These are phyloP conservation scores for Capsicum pubescens DNA, from an alignment of 257 asterid genomes.

Conservation along the genomic window DNA sequence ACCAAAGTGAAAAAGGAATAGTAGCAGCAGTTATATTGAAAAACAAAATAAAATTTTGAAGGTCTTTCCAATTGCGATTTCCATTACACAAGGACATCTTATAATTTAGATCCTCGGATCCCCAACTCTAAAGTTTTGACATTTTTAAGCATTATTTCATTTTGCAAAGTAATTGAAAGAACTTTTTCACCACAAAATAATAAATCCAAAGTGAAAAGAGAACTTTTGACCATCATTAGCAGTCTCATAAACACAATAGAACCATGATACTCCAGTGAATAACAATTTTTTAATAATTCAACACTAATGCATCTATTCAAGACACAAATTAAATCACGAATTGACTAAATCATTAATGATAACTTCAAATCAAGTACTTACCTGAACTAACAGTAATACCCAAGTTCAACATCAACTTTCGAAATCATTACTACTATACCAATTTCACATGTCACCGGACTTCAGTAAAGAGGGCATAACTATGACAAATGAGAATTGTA, in stretches of 20 bases:
- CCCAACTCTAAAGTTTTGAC: not conserved
- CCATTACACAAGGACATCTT: not conserved
- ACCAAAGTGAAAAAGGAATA: not conserved
- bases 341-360: not conserved
- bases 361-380: not conserved
- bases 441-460: not conserved
- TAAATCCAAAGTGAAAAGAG: constrained; percentile 2
- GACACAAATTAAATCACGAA: not conserved
- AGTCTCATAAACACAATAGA: not conserved
- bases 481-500: not conserved
- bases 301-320: not conserved
- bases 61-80: not conserved
- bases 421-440: not conserved
- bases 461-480: not conserved
- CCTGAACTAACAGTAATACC: not conserved
- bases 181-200: not conserved
- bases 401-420: not conserved
- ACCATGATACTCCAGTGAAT: not conserved
- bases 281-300: not conserved
- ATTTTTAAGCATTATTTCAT: not conserved
- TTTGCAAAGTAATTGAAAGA: not conserved
- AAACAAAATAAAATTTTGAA: not conserved
- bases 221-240: not conserved
- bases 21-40: not conserved
- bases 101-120: not conserved